These are phyloP conservation scores for Nitzschia putrida DNA, from an alignment of 108 stramenopile species.

Conservation along the genomic window DNA sequence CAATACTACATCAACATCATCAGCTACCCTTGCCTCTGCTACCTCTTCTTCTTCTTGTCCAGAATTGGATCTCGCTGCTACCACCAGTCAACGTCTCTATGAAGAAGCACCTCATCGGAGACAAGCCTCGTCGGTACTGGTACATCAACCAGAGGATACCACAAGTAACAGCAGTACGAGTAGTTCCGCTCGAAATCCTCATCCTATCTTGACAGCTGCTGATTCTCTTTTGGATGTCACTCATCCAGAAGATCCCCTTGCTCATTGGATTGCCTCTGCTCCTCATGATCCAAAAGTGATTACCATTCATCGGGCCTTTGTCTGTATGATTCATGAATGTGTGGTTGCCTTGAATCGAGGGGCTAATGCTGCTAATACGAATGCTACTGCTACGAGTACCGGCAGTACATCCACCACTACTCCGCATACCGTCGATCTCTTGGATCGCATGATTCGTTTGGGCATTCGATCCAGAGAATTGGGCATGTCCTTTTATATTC, in stretches of 20 bases:
- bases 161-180: too few relatives aligned
- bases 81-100: too few relatives aligned
- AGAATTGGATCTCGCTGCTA: too few relatives aligned
- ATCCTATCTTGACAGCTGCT: neutral
- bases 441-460: constrained; percentile 3
- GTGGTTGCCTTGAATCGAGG: neutral
- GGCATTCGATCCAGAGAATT: neutral
- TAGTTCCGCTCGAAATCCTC: too few relatives aligned
- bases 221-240: constrained; percentile 5
- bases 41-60: too few relatives aligned
- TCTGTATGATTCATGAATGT: constrained; percentile 5
- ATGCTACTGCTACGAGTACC: neutral
- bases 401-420: neutral
- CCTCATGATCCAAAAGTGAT: neutral
- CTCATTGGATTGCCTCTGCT: neutral
- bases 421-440: neutral
- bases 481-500: constrained; percentile 1
- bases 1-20: too few relatives aligned
- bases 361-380: neutral
- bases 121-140: too few relatives aligned
- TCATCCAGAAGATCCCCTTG: neutral
- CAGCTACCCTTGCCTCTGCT: too few relatives aligned
- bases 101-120: too few relatives aligned
- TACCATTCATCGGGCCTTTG: constrained; percentile 11
- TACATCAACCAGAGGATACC: too few relatives aligned